These are phyloP conservation scores for Candida verbasci DNA, from an alignment of 805 yeast genomes.

Conservation along the genomic window DNA sequence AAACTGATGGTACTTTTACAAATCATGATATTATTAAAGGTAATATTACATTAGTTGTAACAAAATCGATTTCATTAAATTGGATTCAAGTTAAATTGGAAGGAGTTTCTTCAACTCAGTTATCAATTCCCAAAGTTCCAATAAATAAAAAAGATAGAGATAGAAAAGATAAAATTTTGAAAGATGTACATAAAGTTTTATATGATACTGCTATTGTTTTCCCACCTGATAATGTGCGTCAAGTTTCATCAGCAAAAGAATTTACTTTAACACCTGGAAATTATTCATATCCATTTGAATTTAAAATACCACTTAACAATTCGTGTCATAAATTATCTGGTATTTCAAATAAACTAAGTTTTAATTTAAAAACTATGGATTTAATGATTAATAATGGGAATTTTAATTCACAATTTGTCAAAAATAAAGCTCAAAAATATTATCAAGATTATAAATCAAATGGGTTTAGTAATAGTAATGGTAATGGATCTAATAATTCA, in stretches of 20 bases:
- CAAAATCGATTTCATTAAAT: slow-evolving; percentile 39
- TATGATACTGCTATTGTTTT: slow-evolving; percentile 48
- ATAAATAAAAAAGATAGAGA: slow-evolving; percentile 13
- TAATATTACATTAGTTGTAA: slow-evolving; percentile 31
- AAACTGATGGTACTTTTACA: slow-evolving; percentile 41
- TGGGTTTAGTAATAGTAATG: background rate
- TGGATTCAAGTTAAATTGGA: slow-evolving; percentile 50
- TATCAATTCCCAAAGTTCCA: slow-evolving; percentile 23
- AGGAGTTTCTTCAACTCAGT: slow-evolving; percentile 40
- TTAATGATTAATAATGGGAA: slow-evolving; percentile 31
- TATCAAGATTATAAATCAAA: background rate
- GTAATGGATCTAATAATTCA: background rate
- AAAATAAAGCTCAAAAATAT: slow-evolving; percentile 17
- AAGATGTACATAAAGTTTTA: slow-evolving; percentile 42
- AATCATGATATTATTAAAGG: slow-evolving; percentile 44
- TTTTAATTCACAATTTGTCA: slow-evolving; percentile 14
- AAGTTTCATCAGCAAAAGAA: slow-evolving; percentile 39
- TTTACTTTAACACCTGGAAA: slow-evolving; percentile 48
- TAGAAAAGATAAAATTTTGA: slow-evolving; percentile 16
- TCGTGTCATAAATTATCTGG: slow-evolving; percentile 36
- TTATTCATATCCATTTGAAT: slow-evolving; percentile 47
- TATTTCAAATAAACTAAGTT: slow-evolving; percentile 28
- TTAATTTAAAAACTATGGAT: slow-evolving; percentile 24
- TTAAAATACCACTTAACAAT: slow-evolving; percentile 38
- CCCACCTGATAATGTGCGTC: slow-evolving; percentile 47